Evolutionary conservation across 805 yeast genomes (phyloP), one percentile per base, ranked within the genome.

Genomic region (Debaryomyces tyrocola): DNA sequence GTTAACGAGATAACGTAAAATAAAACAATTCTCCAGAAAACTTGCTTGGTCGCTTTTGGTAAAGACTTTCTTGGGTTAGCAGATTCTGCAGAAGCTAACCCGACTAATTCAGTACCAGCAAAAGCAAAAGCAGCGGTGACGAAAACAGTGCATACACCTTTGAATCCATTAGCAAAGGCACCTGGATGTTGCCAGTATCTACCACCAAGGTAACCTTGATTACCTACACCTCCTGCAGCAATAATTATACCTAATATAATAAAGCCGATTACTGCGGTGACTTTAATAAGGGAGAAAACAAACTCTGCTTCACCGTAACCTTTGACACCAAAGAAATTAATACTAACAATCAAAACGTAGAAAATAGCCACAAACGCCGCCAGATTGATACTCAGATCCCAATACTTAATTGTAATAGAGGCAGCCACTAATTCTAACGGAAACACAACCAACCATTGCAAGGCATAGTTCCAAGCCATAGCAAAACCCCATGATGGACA

Each of bases 301-400:
- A 87, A 77, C 58, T 82, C 87, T 21, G 82, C 80, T 59, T 80
- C 85, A 37, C 84, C 86, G 50, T 78, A 80, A 49, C 82, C 82
- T 39, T 64, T 68, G n/a, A 80, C 78, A 48, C 83, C 84, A 51
- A 77, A 73, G 28, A 77, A 63, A 59, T 78, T 78, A 41, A 71
- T 72, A 9, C 59, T 34, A 51, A 64, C n/a, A 47, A 82, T 80
- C 3, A 74, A 60, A 1, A 65, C 68, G 63, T 75, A 79, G 53
- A 79, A 81, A 21, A 80, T 73, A 3, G 79, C 73, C 20, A 82
- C 83, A 83, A 83, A 82, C 4, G 81, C 85, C 44, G 79, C 85
- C 0, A 84, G 75, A 55, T 78, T 78, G n/a, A 76, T 74, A 17
- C 57, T 17, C 12, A 67, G 62, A 51, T 75, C 69, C 87, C 87